Base-by-base conservation (phyloP, 179 eudicot genomes). In the Silene coronaria region DNA sequence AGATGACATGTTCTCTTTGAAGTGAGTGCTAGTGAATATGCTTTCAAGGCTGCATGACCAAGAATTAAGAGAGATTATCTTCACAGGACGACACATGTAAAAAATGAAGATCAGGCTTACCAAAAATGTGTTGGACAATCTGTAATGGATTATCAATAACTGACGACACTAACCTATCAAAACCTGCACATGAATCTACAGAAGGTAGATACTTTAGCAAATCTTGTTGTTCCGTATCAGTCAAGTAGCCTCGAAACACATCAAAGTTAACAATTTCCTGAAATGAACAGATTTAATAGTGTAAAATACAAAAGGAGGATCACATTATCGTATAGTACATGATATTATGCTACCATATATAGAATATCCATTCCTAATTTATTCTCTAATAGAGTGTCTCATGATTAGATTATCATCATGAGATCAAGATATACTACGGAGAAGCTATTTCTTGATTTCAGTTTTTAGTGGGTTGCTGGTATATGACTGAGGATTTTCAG, bases 251-350 rank as follows among this genome's bases (percentile, higher is more conserved):
- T 62, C 74, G 38, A 72, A 91, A 89, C 65, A 81, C 87, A 24
- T 92, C 88, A 45, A 75, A 82, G 81, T 89, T 91, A 51, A 88
- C 73, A 77, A 96, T 77, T 78, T 88, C 99, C 99, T 96, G 92
- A 80, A 86, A 23, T 4, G 62, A 75, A 63, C 46, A 66, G 24
- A 65, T 65, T 45, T 28, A n/a, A 23, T 68, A 9, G 19, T 19
- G n/a, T 76, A 14, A 71, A 55, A 71, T 55, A 57, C 32, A 63
- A 70, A 70, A 80, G 26, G 38, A 51, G 4, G 26, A 63, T 62
- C 71, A 51, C 27, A 42, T 66, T 21, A 32, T 16, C 2, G 2
- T 51, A 24, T 32, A 46, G 4, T n/a, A n/a, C n/a, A n/a, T n/a
- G n/a, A n/a, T n/a, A n/a, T n/a, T n/a, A n/a, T n/a, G n/a, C n/a